A percentile compares a stretch with the other conserved stretches of the same genome.
phyloP scores from a whole-genome alignment of 176 grass and related monocot species.

The Typha latifolia region DNA sequence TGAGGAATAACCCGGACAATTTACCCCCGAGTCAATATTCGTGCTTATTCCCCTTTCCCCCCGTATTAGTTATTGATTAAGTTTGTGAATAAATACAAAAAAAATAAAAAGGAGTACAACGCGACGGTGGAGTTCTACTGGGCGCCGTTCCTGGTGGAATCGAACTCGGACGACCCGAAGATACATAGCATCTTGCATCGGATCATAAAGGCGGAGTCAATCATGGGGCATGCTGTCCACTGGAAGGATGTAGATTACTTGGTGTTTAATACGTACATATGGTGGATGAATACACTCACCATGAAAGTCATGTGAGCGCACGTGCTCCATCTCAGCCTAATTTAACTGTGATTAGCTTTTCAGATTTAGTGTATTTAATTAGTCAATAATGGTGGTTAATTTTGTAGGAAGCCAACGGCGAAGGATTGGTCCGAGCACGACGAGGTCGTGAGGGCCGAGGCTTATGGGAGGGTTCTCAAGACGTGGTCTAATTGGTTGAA shows the following conservation, averaged over 20 bases:
- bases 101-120: constrained; percentile 35
- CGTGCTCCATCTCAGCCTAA: too few species aligned
- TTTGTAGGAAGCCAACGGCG: constrained; percentile 39
- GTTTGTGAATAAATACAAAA: neutral
- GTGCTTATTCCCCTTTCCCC: neutral
- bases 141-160: constrained; percentile 83
- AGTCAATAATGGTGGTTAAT: too few species aligned
- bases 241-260: constrained; percentile 63
- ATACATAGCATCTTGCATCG: constrained; percentile 66
- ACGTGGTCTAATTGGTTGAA: constrained; percentile 79
- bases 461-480: constrained; percentile 51
- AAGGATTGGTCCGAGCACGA: constrained; percentile 61
- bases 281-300: constrained; percentile 70
- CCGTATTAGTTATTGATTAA: neutral
- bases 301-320: constrained; percentile 49
- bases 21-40: neutral
- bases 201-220: constrained; percentile 45
- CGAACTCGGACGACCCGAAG: constrained; percentile 62
- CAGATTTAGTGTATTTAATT: neutral
- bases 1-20: neutral
- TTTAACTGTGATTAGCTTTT: too few species aligned
- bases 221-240: constrained; percentile 36
- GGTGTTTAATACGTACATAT: constrained; percentile 69
- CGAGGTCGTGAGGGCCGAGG: constrained; percentile 47
- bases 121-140: constrained; percentile 89